phyloP scores from a whole-genome alignment of 2,329 filamentous ascomycete genomes.

The Beauveria sp. region DNA sequence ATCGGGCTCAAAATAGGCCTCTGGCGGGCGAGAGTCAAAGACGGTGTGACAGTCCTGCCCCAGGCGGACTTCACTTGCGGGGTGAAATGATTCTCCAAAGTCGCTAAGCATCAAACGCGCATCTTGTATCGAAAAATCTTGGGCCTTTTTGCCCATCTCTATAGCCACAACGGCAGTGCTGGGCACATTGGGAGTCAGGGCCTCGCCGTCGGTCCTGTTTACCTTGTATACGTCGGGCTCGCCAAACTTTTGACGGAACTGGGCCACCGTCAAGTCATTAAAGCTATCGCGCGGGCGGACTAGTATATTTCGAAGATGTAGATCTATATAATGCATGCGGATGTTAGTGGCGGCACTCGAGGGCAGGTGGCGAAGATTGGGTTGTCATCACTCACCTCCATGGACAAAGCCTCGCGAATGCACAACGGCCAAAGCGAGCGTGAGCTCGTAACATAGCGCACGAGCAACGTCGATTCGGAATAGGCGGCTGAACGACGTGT shows the following conservation, averaged over 20 bases:
- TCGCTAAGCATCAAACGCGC: not conserved
- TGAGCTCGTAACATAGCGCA: not conserved
- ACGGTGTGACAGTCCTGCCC: not conserved
- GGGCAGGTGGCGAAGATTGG: not conserved
- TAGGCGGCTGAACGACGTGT: not conserved
- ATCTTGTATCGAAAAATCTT: not conserved
- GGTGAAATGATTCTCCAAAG: not conserved
- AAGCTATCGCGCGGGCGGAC: not conserved
- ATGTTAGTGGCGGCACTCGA: too few species aligned
- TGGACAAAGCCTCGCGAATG: constrained; percentile 6
- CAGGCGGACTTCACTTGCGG: not conserved
- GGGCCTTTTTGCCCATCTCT: not conserved
- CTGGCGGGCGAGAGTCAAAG: not conserved
- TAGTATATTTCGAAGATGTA: not conserved
- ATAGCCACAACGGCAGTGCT: not conserved
- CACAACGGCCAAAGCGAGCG: constrained; percentile 7
- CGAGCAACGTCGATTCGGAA: constrained; percentile 6
- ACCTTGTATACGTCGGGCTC: not conserved
- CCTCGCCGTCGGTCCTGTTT: not conserved
- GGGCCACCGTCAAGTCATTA: not conserved
- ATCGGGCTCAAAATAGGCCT: not conserved
- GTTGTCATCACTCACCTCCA: constrained; percentile 1
- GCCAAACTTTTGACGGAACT: not conserved
- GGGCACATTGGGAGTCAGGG: not conserved
- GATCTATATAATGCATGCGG: not conserved